Percentiles rank a stretch among this genome's conserved stretches.
phyloP scores from a whole-genome alignment of 2,329 filamentous ascomycete species.

The Cytospora leucostoma region DNA sequence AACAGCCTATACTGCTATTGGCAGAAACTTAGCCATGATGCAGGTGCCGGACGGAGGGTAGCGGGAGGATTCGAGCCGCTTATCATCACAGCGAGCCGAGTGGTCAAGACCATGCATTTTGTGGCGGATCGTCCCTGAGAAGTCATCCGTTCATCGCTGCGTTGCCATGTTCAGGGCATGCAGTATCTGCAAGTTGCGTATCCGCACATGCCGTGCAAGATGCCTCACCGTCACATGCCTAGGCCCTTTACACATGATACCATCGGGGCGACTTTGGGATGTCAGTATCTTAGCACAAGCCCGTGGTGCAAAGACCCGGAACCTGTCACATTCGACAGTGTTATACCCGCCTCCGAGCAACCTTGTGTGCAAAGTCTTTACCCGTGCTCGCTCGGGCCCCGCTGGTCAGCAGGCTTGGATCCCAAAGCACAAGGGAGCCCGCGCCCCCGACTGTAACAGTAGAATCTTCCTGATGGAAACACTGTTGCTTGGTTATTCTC shows the following conservation, averaged over 20 bases:
- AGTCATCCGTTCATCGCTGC: background rate
- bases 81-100: background rate
- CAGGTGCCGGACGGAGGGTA: background rate
- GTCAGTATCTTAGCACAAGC: background rate
- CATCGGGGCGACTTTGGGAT: too few species aligned
- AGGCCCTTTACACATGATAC: background rate
- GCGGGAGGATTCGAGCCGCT: background rate
- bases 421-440: background rate
- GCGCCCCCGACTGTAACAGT: conserved; percentile 4
- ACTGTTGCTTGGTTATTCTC: conserved; percentile 17
- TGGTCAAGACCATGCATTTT: background rate
- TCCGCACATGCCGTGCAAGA: background rate
- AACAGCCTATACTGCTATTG: background rate
- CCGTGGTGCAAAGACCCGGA: background rate
- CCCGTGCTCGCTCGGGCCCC: conserved; percentile 3
- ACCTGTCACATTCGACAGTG: conserved; percentile 1
- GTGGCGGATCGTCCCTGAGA: background rate
- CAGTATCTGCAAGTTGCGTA: background rate
- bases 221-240: background rate
- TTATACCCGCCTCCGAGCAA: background rate
- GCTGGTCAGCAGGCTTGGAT: background rate
- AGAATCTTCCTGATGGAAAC: conserved; percentile 10
- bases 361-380: background rate
- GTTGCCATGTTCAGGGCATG: background rate
- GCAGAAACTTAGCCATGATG: background rate